These are phyloP conservation scores for Corynascus novoguineensis DNA, from an alignment of 495 filamentous ascomycete species.

Conservation along the genomic window DNA sequence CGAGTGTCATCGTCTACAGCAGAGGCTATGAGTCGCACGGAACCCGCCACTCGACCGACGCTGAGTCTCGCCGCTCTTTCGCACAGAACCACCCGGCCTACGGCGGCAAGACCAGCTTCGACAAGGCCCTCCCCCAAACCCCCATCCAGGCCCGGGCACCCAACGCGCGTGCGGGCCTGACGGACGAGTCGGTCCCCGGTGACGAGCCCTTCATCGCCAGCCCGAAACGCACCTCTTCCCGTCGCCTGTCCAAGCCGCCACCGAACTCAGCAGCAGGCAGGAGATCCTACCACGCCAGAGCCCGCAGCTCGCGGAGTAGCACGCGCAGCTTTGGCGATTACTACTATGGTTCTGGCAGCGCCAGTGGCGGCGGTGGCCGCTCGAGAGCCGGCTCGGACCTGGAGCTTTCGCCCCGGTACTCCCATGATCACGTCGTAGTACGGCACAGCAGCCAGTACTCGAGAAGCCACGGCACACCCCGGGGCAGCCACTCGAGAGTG, in stretches of 20 bases:
- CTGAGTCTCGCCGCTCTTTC: conserved; percentile 32
- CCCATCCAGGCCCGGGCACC: conserved; percentile 45
- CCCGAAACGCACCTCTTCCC: conserved; percentile 37
- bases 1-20: conserved; percentile 44
- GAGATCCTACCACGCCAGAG: conserved; percentile 24
- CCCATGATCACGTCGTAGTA: conserved; percentile 13
- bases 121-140: conserved; percentile 35
- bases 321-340: conserved; percentile 37
- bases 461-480: background rate
- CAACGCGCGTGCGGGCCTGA: conserved; percentile 44
- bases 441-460: conserved; percentile 16
- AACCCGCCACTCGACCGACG: conserved; percentile 32
- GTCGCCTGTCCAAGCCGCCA: conserved; percentile 40
- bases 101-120: conserved; percentile 33
- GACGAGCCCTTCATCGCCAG: conserved; percentile 41
- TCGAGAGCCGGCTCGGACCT: conserved; percentile 17
- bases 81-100: conserved; percentile 15
- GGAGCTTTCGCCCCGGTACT: conserved; percentile 25
- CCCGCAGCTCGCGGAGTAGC: conserved; percentile 40
- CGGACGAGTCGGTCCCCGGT: conserved; percentile 45
- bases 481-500: conserved; percentile 27
- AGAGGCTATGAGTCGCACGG: conserved; percentile 13
- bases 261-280: conserved; percentile 28
- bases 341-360: background rate
- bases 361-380: background rate